Base-by-base conservation (phyloP, 2,329 filamentous ascomycete genomes). In the Shiraia bambusicola region DNA sequence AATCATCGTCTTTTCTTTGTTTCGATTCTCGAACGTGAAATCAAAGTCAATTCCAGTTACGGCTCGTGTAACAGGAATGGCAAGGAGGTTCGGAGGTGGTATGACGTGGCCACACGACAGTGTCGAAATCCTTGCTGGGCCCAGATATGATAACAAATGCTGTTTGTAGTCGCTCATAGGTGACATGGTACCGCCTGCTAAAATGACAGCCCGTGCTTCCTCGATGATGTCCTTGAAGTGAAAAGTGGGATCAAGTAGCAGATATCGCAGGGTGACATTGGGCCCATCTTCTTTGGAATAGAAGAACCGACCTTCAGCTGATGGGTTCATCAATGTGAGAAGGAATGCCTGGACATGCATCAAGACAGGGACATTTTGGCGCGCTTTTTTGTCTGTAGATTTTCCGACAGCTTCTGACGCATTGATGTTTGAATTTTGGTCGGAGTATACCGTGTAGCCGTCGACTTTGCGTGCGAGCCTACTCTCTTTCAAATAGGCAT, bases 131-230 rank as follows among this genome's bases (percentile, higher is more conserved):
- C 81, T 81, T 0, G 73, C 69, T 1, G 76, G 54, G 0, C 79
- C 64, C 0, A 95, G 67, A 34, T 87, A 85, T 0, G 92, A 87
- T 49, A 98, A 93, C 0, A 98, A 76, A 57, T 96, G 88, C 3
- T 86, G 79, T 26, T 80, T 83, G 69, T 95, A 98, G 70, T 97
- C 93, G 16, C 85, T 81, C 74, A 97, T 95, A 0, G 93, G 93
- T 2, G 93, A 95, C 93, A 98, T 97, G 17, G 93, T 98, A 15
- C 93, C 93, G 43, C 93, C 93, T 0, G 91, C 93, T 3, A 98
- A 75, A 29, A 98, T 86, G 3, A 98, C 87, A 2, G 92, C 88
- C 43, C 90, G 79, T 0, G 93, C 89, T 48, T 87, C 83, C 22
- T 88, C 83, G 2, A 92, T 88, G 37, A 97, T 86, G 9, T 91